phyloP scores from a whole-genome alignment of 2,329 filamentous ascomycete genomes.

The Calonectria hongkongensis region DNA sequence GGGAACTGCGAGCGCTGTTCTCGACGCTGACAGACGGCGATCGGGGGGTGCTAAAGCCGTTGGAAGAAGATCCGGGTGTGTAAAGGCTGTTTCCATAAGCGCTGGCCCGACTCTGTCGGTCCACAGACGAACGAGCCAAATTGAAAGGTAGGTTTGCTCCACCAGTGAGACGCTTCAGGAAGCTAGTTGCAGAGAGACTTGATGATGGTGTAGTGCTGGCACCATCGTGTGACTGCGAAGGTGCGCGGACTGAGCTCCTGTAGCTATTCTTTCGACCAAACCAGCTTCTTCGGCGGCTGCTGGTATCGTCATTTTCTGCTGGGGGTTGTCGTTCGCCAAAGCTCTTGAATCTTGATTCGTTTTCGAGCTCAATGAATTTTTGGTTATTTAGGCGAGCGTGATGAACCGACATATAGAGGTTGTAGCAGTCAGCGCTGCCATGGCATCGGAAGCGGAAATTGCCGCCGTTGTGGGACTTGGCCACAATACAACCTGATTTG shows the following conservation, averaged over 20 bases:
- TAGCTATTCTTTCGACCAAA: slow-evolving; percentile 80
- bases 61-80: slow-evolving; percentile 74
- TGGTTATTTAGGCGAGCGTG: slow-evolving; percentile 93
- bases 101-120: slow-evolving; percentile 70
- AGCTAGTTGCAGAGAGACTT: slow-evolving; percentile 82
- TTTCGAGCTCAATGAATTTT: slow-evolving; percentile 83
- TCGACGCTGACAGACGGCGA: slow-evolving; percentile 76
- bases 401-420: slow-evolving; percentile 91
- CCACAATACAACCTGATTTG: slow-evolving; percentile 81
- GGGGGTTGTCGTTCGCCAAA: slow-evolving; percentile 76
- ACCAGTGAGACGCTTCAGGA: slow-evolving; percentile 85
- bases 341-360: slow-evolving; percentile 82
- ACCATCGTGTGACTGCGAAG: slow-evolving; percentile 82
- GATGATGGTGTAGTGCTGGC: slow-evolving; percentile 78
- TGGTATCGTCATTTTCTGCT: slow-evolving; percentile 69
- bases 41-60: slow-evolving; percentile 69
- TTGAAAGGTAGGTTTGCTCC: slow-evolving; percentile 85
- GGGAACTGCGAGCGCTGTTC: slow-evolving; percentile 70
- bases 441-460: slow-evolving; percentile 95
- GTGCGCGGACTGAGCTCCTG: slow-evolving; percentile 77
- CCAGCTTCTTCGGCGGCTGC: slow-evolving; percentile 72
- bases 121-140: slow-evolving; percentile 85
- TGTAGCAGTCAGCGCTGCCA: slow-evolving; percentile 84
- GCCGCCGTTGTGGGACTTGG: slow-evolving; percentile 74
- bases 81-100: slow-evolving; percentile 77